phyloP scores from a whole-genome alignment of 2,329 filamentous ascomycete species.

The Monilinia laxa region DNA sequence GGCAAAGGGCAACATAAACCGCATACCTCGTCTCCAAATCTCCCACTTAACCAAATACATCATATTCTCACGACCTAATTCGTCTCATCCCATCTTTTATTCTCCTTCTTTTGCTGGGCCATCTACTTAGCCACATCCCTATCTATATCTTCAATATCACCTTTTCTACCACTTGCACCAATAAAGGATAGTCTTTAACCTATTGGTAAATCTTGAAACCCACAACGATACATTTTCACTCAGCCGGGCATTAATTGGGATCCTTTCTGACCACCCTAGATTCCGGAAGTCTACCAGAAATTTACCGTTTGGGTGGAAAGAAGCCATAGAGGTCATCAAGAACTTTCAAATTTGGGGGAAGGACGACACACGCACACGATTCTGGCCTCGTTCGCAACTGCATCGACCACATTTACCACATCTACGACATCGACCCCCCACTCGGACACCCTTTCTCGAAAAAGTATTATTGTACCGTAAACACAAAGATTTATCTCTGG shows the following conservation, averaged over 20 bases:
- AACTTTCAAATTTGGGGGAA: conserved; percentile 5
- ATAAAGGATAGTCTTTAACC: conserved; percentile 3
- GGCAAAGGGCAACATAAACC: conserved; percentile 23
- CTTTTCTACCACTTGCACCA: neutral
- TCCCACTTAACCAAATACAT: conserved; percentile 1
- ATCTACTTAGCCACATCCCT: conserved; percentile 13
- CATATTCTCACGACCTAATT: conserved; percentile 19
- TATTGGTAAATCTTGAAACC: conserved; percentile 19
- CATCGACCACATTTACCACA: neutral
- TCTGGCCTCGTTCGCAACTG: conserved; percentile 11
- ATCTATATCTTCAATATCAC: conserved; percentile 12
- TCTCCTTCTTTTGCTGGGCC: conserved; percentile 15
- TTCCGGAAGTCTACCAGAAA: conserved; percentile 15
- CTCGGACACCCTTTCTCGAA: conserved; percentile 1
- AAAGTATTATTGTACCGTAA: neutral
- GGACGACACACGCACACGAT: conserved; percentile 11
- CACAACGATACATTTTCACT: conserved; percentile 7
- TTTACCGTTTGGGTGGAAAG: conserved; percentile 13
- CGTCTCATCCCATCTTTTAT: conserved; percentile 21
- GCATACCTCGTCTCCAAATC: conserved; percentile 23
- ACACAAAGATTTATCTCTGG: conserved; percentile 6
- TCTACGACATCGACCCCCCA: neutral
- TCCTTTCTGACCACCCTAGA: neutral
- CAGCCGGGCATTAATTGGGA: conserved; percentile 16
- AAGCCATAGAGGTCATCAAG: conserved; percentile 7